Base-by-base conservation (phyloP, 2,329 filamentous ascomycete genomes). In the Xylaria sp. region DNA sequence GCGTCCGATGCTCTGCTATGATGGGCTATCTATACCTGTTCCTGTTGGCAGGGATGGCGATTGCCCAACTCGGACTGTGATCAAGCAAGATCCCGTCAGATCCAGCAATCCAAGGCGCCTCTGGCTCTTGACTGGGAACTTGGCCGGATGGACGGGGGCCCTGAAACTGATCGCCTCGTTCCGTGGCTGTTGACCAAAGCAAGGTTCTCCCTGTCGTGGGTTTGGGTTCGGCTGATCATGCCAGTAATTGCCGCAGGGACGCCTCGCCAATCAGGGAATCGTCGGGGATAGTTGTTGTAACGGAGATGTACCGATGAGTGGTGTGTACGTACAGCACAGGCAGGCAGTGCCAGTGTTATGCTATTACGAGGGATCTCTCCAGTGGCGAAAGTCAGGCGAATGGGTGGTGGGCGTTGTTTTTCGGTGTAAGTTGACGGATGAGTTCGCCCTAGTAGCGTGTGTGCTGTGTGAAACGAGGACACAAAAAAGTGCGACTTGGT, bases 111-210 rank as follows among this genome's bases (percentile, higher is more conserved):
- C 27, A 48, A 40, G 40, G 33, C 41, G 43, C n/a, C 41, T 35
- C 43, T 51, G 49, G 31, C 25, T 33, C 31, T 51, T 35, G 25
- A 58, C 54, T 53, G 40, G 38, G 31, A 11, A 25, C 31, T 40
- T 38, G 21, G 52, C 38, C 58, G 59, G 58, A 56, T 49, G 62
- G 38, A 48, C 37, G 46, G 58, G 47, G 54, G 58, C 62, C 55
- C 62, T 63, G 62, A 65, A 57, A 62, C 59, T 58, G 54, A 58
- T 62, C 54, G 58, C 62, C 58, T 62, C 35, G 51, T 58, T 62
- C 58, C 49, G 47, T 53, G 17, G 40, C 44, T 49, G 23, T 55
- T 44, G 54, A 37, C 54, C 49, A 48, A 27, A 43, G 56, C 60
- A 52, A 62, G 47, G 54, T 53, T 37, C 48, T 60, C 56, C 57